phyloP scores from a whole-genome alignment of 148 eudicot species.

The Spergularia marina region DNA sequence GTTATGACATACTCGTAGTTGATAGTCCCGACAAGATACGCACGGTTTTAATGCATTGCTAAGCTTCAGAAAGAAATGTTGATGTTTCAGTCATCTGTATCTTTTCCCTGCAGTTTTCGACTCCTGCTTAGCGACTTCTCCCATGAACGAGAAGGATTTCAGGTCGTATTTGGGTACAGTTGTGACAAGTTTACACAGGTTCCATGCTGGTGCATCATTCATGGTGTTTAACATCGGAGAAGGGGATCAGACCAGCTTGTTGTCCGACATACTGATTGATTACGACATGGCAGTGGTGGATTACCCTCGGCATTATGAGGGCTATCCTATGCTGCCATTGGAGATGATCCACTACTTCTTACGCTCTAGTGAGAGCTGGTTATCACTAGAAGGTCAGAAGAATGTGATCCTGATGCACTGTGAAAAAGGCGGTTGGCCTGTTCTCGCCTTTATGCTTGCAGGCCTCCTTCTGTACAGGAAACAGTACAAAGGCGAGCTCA shows the following conservation, averaged over 20 bases:
- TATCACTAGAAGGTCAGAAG: slow-evolving; percentile 45
- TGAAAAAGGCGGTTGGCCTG: slow-evolving; percentile 71
- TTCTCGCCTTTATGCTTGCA: slow-evolving; percentile 69
- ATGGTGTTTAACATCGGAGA: slow-evolving; percentile 63
- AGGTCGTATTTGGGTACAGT: slow-evolving; percentile 40
- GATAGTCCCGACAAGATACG: too few species aligned
- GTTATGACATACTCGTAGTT: too few species aligned
- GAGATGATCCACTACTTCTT: slow-evolving; percentile 60
- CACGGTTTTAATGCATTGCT: neutral
- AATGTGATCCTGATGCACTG: slow-evolving; percentile 72
- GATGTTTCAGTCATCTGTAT: neutral
- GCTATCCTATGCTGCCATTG: slow-evolving; percentile 51
- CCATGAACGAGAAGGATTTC: slow-evolving; percentile 39
- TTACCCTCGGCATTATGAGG: slow-evolving; percentile 56
- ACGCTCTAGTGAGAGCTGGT: slow-evolving; percentile 61
- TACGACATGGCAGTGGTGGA: slow-evolving; percentile 67
- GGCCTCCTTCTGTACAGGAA: slow-evolving; percentile 56
- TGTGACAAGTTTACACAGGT: slow-evolving; percentile 41
- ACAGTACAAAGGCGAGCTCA: slow-evolving; percentile 49
- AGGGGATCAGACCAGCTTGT: slow-evolving; percentile 41
- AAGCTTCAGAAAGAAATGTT: neutral
- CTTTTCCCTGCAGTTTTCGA: slow-evolving; percentile 47
- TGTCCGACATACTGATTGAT: slow-evolving; percentile 47
- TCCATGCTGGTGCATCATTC: slow-evolving; percentile 56
- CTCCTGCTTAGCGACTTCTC: slow-evolving; percentile 52